Base-by-base conservation (phyloP, 2,329 filamentous ascomycete genomes). In the Stachybotrys echinatus region DNA sequence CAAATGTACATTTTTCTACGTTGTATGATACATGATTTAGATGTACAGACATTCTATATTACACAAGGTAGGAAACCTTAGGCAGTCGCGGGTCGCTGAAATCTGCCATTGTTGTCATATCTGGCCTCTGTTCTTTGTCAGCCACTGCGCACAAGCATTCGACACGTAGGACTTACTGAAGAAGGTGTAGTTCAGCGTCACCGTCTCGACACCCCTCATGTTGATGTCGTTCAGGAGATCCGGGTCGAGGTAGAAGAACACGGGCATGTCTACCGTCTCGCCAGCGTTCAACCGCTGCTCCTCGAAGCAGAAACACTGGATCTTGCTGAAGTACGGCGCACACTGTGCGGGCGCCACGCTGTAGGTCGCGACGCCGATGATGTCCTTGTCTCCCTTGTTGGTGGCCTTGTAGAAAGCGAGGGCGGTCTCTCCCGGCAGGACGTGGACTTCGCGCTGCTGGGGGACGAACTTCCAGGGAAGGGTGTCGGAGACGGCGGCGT, bases 281-380 rank as follows among this genome's bases (percentile, higher is more conserved):
- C 92, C 92, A 6, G 92, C 92, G 65, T 94, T 92, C 57, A 99
- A 71, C 54, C 95, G 80, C 77, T 99, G 94, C 71, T 91, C 92
- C 74, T 99, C 94, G 62, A 99, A 99, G 70, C 94, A 99, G 71
- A 99, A 99, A 65, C 94, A 99, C 71, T 99, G 94, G 43, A 99
- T 99, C 80, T 99, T 99, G 81, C 89, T 95, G 66, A 99, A 99
- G 69, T 99, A 99, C 1, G 90, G 92, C 42, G 94, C 92, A 42
- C 95, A 92, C 72, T 99, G 94, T 4, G 84, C 94, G 0, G 94
- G 94, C 3, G 92, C 96, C 23, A 99, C 95, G 64, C 89, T 95
- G 72, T 99, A 99, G 7, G 94, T 99, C 12, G 94, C 94, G 42
- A 99, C 92, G 45, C 94, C 94, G 62, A 99, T 97, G 60, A 99